These are phyloP conservation scores for Trichoderma asperellum DNA, from an alignment of 2,329 filamentous ascomycete species.

Conservation along the genomic window DNA sequence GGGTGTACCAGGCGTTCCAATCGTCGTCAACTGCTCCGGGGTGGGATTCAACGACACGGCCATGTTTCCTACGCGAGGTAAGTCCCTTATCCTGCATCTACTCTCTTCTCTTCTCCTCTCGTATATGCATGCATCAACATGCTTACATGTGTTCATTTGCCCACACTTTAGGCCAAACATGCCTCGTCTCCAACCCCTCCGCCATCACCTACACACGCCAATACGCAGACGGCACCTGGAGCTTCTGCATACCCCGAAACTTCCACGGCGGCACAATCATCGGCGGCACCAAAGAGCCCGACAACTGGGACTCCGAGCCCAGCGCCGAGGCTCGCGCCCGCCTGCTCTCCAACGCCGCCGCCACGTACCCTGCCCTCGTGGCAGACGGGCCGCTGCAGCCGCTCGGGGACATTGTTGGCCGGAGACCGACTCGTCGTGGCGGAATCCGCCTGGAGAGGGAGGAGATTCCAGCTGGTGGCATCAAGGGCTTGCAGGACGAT, in stretches of 20 bases:
- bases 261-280: slow-evolving; percentile 67
- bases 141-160: not conserved
- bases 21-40: slow-evolving; percentile 53
- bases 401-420: slow-evolving; percentile 48
- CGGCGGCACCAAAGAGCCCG: slow-evolving; percentile 66
- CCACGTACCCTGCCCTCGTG: slow-evolving; percentile 43
- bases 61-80: slow-evolving; percentile 50
- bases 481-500: slow-evolving; percentile 17
- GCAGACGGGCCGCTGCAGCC: slow-evolving; percentile 33
- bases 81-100: not conserved
- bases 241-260: slow-evolving; percentile 64
- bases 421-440: slow-evolving; percentile 50
- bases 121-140: not conserved
- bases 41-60: slow-evolving; percentile 49
- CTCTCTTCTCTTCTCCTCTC: not conserved
- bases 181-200: slow-evolving; percentile 47
- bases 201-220: slow-evolving; percentile 57
- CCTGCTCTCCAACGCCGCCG: slow-evolving; percentile 44
- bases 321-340: slow-evolving; percentile 50
- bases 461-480: slow-evolving; percentile 12
- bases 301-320: slow-evolving; percentile 58
- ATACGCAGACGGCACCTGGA: slow-evolving; percentile 62
- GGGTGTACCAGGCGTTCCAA: slow-evolving; percentile 36
- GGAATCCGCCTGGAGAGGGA: slow-evolving; percentile 49
- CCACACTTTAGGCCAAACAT: slow-evolving; percentile 48